Evolutionary conservation across 148 eudicot genomes (phyloP), one percentile per base, ranked within the genome.

Genomic region (Polygonum aviculare): DNA sequence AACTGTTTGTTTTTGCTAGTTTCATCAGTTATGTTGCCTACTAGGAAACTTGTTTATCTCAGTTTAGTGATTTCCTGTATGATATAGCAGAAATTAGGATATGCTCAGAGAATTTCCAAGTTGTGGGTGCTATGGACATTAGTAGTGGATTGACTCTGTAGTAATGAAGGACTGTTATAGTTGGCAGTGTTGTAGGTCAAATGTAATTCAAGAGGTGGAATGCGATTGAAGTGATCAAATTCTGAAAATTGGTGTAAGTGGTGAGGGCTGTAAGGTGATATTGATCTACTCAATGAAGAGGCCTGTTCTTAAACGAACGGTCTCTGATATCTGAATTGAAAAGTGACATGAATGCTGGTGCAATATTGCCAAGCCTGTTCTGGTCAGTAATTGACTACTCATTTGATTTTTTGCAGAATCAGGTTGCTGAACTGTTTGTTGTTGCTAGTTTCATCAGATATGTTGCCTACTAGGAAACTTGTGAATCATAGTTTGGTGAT

Each of bases 291-390:
- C 21, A 51, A 51, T 51, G 57, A 15, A 51, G 57, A 51, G 4
- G 19, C 57, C 15, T 12, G 57, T 51, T n/a, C 57, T 51, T n/a
- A 1, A 16, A 51, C 18, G 1, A 51, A 51, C 16, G 57, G 16
- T 51, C 47, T 51, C n/a, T 5, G 16, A 14, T 51, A 14, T 51
- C n/a, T 51, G 57, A n/a, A 51, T 10, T 44, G 47, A 44, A 44
- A 44, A 44, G 47, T 44, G 5, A 51, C 57, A 16, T 51, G 57
- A 51, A 51, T 51, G 57, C 7, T 51, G 1, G 15, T 51, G 15
- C n/a, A 26, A 26, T 26, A 26, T 26, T 5, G 77, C 81, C 45
- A 84, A 83, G 50, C 88, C 89, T 52, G 73, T 83, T 71, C 54
- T 78, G 87, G 97, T 91, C 12, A 71, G 74, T 62, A 31, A 62